Base-by-base conservation (phyloP, 164 flowering plant genomes). In the Vitis vinifera region DNA sequence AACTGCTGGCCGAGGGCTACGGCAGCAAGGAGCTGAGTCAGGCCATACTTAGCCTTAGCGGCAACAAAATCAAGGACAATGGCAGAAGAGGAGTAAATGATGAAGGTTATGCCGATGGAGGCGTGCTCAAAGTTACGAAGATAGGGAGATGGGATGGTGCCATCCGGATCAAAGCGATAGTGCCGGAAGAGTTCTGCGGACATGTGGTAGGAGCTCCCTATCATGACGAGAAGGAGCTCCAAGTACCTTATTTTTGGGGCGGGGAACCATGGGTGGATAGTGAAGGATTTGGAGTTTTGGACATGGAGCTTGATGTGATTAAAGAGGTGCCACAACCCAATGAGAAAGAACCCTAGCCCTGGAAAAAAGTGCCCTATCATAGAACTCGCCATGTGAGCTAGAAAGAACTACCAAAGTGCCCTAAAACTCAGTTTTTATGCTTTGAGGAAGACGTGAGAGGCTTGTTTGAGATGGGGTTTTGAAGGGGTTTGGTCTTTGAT, bases 91-190 rank as follows among this genome's bases (percentile, higher is more conserved):
- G 87, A 76, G 17, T 77, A 81, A 31, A 75, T 51, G 23, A 81
- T 51, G 56, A 83, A 77, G 55, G 81, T 63, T 48, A 77, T 14
- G 48, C 84, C 71, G 13, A 83, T 81, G 19, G 70, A 66, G 59
- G 44, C 2, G 67, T 83, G 87, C 63, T 83, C 87, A 23, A 81
- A 75, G 73, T 83, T 77, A 23, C 27, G 27, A 67, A 83, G 80
- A 55, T 81, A 82, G 75, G 67, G 65, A 3, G 84, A 65, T 6
- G 80, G 84, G 59, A 83, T 80, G 56, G 82, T 67, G 44, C 82
- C 68, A 47, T 83, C 82, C 2, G 63, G 50, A 58, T 78, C 84
- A 6, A 81, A 62, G 4, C 81, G 80, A 61, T 78, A 80, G 73
- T 73, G 79, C 10, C 58, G n/a, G 61, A 82, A 67, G 23, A 83